phyloP scores from a whole-genome alignment of 331 rosid genomes.

The Phaseolus coccineus region DNA sequence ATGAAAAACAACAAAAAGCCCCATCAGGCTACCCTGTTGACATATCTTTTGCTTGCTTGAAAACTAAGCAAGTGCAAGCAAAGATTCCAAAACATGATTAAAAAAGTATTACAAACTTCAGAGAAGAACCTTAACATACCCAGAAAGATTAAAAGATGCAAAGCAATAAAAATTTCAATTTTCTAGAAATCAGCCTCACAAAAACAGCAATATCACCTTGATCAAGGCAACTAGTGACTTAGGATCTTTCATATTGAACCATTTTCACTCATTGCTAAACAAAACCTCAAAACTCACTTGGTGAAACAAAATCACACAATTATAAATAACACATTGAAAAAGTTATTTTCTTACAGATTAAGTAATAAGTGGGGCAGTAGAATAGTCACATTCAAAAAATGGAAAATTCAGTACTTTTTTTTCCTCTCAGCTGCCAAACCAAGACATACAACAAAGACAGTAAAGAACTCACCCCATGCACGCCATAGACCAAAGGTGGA shows the following conservation, averaged over 20 bases:
- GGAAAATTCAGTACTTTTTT: slow-evolving; percentile 4
- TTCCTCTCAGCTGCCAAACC: slow-evolving; percentile 43
- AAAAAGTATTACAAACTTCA: slow-evolving; percentile 40
- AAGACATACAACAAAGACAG: slow-evolving; percentile 33
- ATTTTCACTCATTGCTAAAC: slow-evolving; percentile 26
- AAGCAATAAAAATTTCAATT: slow-evolving; percentile 6
- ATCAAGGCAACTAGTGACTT: slow-evolving; percentile 1
- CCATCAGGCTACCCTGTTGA: slow-evolving; percentile 39
- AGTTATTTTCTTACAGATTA: slow-evolving; percentile 21
- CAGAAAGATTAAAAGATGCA: slow-evolving; percentile 49
- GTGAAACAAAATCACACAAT: slow-evolving; percentile 16
- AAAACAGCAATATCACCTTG: slow-evolving; percentile 34
- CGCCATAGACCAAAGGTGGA: slow-evolving; percentile 57
- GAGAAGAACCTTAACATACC: slow-evolving; percentile 48
- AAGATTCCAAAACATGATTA: slow-evolving; percentile 63
- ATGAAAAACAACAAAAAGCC: slow-evolving; percentile 51
- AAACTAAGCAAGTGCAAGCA: slow-evolving; percentile 68
- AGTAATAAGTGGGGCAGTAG: slow-evolving; percentile 20
- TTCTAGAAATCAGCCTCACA: slow-evolving; percentile 34
- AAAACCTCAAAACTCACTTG: slow-evolving; percentile 21
- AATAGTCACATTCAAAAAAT: slow-evolving; percentile 6
- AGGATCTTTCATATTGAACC: slow-evolving; percentile 4
- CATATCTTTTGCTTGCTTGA: slow-evolving; percentile 66
- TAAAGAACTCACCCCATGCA: slow-evolving; percentile 67
- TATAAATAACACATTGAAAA: neutral